These are phyloP conservation scores for Fusarium cicatricum DNA, from an alignment of 2,329 filamentous ascomycete genomes.

Conservation along the genomic window DNA sequence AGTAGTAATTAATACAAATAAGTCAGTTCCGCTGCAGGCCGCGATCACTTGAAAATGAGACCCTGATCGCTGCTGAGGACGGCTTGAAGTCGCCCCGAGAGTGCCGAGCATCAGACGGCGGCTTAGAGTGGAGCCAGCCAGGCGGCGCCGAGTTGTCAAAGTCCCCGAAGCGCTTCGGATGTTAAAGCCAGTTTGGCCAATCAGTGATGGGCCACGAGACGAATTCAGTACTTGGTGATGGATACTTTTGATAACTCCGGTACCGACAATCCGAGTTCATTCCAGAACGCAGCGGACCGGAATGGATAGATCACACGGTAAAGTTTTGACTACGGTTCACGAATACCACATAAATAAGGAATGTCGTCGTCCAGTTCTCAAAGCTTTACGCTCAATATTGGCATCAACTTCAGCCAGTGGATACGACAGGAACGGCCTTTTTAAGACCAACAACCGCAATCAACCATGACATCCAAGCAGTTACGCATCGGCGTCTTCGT, in stretches of 20 bases:
- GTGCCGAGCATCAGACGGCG: neutral
- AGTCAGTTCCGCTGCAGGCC: too few relatives aligned
- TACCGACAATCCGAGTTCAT: neutral
- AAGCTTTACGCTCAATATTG: too few relatives aligned
- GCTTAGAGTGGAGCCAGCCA: constrained; percentile 11
- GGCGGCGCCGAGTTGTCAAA: constrained; percentile 2
- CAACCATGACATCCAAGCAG: constrained; percentile 29
- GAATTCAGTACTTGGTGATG: constrained; percentile 19
- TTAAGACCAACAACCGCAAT: neutral
- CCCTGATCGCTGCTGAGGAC: neutral
- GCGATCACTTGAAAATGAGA: too few relatives aligned
- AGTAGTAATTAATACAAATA: too few relatives aligned
- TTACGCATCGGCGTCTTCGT: constrained; percentile 61
- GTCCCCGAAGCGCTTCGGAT: constrained; percentile 34
- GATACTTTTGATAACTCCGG: neutral
- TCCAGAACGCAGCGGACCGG: constrained; percentile 14
- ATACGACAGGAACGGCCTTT: neutral
- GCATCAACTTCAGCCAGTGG: too few relatives aligned
- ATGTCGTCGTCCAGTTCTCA: neutral
- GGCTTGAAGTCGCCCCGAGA: neutral
- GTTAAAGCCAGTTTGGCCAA: constrained; percentile 31
- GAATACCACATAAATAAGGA: constrained; percentile 3
- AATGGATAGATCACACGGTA: neutral
- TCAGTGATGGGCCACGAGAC: constrained; percentile 19
- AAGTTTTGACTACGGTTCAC: too few relatives aligned